These are phyloP conservation scores for Pulveroboletus ravenelii DNA, from an alignment of 768 basidiomycete species.

Conservation along the genomic window DNA sequence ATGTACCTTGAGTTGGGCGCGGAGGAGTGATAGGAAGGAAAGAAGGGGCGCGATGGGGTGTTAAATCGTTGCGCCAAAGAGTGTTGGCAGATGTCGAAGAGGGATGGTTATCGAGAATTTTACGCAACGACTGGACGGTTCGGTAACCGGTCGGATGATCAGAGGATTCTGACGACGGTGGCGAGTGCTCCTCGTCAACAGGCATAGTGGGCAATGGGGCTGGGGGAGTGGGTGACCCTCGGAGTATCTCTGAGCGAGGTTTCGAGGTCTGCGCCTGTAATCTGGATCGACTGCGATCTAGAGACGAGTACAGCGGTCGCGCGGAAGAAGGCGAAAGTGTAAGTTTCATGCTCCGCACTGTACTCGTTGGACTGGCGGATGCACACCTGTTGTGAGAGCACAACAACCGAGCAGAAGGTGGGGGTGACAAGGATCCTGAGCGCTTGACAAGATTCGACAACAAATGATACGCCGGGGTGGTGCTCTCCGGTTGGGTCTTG, in stretches of 20 bases:
- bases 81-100: constrained; percentile 32
- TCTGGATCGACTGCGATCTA: constrained; percentile 12
- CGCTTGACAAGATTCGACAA: constrained; percentile 52
- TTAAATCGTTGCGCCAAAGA: constrained; percentile 9
- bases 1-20: constrained; percentile 53
- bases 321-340: constrained; percentile 13
- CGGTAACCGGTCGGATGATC: constrained; percentile 50
- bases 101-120: constrained; percentile 54
- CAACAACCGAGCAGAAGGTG: constrained; percentile 27
- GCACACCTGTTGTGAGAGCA: constrained; percentile 31
- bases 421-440: constrained; percentile 26
- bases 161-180: constrained; percentile 51
- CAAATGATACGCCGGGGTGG: constrained; percentile 58
- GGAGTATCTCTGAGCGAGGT: constrained; percentile 32
- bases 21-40: constrained; percentile 45
- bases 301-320: constrained; percentile 7
- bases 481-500: constrained; percentile 37
- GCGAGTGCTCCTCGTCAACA: constrained; percentile 50
- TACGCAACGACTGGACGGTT: constrained; percentile 62
- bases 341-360: constrained; percentile 18
- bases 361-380: constrained; percentile 30
- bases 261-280: constrained; percentile 7
- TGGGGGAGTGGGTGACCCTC: constrained; percentile 15
- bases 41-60: constrained; percentile 14
- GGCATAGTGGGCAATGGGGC: constrained; percentile 47